phyloP scores from a whole-genome alignment of 2,329 filamentous ascomycete species.

The Aspergillus ruber region DNA sequence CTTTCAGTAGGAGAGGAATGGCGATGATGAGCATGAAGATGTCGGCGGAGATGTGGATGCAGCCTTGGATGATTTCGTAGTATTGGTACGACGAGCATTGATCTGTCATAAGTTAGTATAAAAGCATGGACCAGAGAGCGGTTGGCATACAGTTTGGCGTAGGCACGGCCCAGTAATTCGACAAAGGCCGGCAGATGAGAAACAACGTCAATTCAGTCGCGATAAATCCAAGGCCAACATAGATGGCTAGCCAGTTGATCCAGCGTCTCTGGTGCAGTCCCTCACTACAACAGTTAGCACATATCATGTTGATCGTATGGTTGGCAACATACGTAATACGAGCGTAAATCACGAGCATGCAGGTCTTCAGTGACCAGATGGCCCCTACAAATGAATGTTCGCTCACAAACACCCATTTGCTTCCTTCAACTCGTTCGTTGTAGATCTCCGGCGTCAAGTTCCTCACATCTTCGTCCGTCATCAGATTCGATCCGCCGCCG shows the following conservation, averaged over 20 bases:
- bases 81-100: constrained; percentile 41
- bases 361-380: constrained; percentile 48
- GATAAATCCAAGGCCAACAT: constrained; percentile 43
- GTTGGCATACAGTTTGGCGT: constrained; percentile 24
- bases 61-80: constrained; percentile 41
- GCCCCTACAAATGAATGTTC: constrained; percentile 57
- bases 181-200: constrained; percentile 46
- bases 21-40: constrained; percentile 38
- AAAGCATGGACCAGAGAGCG: background rate
- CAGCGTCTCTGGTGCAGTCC: constrained; percentile 29
- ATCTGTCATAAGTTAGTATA: constrained; percentile 9
- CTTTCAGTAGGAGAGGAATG: constrained; percentile 37
- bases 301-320: background rate
- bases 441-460: constrained; percentile 43
- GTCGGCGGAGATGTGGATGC: constrained; percentile 42
- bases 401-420: constrained; percentile 57
- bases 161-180: constrained; percentile 48
- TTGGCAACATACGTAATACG: constrained; percentile 39
- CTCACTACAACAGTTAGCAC: constrained; percentile 14
- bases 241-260: constrained; percentile 34
- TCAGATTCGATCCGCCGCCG: constrained; percentile 54
- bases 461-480: constrained; percentile 43
- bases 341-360: constrained; percentile 48
- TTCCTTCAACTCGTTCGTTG: constrained; percentile 43
- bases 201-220: constrained; percentile 46